Evolutionary conservation across 2,329 filamentous ascomycete genomes (phyloP), one percentile per base, ranked within the genome.

Genomic region (Metarhizium anisopliae): DNA sequence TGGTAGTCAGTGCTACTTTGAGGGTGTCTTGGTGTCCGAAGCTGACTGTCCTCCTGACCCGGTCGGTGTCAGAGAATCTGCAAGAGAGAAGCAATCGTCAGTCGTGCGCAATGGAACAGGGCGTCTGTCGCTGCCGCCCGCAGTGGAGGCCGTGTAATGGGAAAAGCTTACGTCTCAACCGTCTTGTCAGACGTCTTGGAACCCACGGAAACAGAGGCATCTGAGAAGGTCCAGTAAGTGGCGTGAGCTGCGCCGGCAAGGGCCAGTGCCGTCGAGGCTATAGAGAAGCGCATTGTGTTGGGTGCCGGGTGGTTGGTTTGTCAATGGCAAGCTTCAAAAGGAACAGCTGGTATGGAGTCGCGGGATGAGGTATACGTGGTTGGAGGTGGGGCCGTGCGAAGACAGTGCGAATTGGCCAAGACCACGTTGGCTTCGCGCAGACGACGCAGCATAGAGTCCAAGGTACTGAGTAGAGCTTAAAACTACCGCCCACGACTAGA

Each of bases 1-100:
- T 87, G 8, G 90, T 81, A 38, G 90, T 95, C 65, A 99, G 75
- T 62, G 84, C 74, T 62, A 99, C 75, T 76, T 94, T 96, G 67
- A 97, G 77, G 47, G 84, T 84, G 67, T 95, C 91, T 54, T 81
- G 70, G 54, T 79, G 72, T 59, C 84, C 82, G 59, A 97, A 77
- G 11, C 78, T 71, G 47, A 96, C 69, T 13, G 85, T 73, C 52
- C 82, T 82, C 53, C 82, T 73, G 59, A 92, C 77, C 18, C 84
- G 80, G 8, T 80, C 76, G 59, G 79, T 80, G 20, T 78, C 72
- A 58, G 73, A 75, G 61, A 91, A 77, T 56, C 86, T 90, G 30
- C 50, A 16, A 25, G 11, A 35, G 10, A 35, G 35, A 29, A 7
- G 0, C 32, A 14, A 2, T 36, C 25, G 40, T n/a, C n/a, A 45